Percentiles rank a stretch among this genome's conserved stretches.
Evolutionary conservation across 1,284 basidiomycete species (phyloP).

Genomic region (Cerrena zonata): DNA sequence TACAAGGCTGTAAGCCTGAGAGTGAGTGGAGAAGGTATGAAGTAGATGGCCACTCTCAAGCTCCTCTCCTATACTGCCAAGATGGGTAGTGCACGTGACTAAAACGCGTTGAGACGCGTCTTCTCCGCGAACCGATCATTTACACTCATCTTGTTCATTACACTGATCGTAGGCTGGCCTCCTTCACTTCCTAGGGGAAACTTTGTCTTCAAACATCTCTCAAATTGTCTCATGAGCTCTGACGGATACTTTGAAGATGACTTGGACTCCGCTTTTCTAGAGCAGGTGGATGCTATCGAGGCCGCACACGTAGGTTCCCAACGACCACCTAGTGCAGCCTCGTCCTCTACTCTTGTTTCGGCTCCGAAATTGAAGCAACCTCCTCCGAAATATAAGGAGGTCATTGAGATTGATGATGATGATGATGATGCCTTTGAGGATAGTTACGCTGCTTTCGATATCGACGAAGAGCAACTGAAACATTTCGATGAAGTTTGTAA

Average conservation of each 20-base stretch:
- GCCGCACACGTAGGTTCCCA: constrained; percentile 39
- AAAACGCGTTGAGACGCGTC: background rate
- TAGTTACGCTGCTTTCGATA: constrained; percentile 33
- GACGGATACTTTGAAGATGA: constrained; percentile 63
- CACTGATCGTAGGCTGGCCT: no score
- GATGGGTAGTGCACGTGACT: no score
- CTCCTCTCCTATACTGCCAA: no score
- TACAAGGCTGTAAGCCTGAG: no score
- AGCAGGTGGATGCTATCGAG: constrained; percentile 64
- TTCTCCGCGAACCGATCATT: no score
- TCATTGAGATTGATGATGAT: constrained; percentile 37
- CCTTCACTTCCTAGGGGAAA: no score
- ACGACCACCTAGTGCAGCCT: constrained; percentile 5
- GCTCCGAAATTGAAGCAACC: constrained; percentile 14
- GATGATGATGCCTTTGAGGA: constrained; percentile 51
- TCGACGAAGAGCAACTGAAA: constrained; percentile 47
- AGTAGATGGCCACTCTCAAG: no score
- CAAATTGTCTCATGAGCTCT: no score
- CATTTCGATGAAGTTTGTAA: constrained; percentile 27
- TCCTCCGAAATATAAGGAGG: constrained; percentile 13
- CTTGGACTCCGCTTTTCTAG: constrained; percentile 43
- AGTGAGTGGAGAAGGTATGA: no score
- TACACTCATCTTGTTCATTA: no score
- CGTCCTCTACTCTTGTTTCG: constrained; percentile 7
- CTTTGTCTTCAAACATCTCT: no score